These are phyloP conservation scores for Podaxis sp. DNA, from an alignment of 768 basidiomycete species.

Conservation along the genomic window DNA sequence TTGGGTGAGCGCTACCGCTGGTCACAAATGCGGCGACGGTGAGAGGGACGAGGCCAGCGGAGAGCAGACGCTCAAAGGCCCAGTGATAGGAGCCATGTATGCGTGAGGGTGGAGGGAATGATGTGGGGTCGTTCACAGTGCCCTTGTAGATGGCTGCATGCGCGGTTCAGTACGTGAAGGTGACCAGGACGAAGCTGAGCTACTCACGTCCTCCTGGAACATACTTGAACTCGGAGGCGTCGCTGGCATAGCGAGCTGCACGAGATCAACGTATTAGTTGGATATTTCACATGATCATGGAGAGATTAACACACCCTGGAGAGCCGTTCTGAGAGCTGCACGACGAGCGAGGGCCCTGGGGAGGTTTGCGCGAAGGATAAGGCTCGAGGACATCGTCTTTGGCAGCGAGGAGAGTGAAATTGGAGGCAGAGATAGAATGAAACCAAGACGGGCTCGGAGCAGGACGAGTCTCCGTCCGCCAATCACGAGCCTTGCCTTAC, in stretches of 20 bases:
- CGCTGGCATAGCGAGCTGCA: conserved; percentile 41
- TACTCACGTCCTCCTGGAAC: conserved; percentile 74
- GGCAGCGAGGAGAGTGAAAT: conserved; percentile 16
- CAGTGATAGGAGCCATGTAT: conserved; percentile 88
- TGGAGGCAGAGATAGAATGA: background rate
- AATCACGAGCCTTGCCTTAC: conserved; percentile 5
- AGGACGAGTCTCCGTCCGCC: background rate
- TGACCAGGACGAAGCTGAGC: background rate
- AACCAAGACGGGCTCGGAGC: background rate
- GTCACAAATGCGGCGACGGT: conserved; percentile 86
- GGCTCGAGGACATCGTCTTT: conserved; percentile 48
- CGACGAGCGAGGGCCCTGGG: conserved; percentile 44
- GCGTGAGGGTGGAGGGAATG: conserved; percentile 81
- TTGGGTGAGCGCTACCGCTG: conserved; percentile 71
- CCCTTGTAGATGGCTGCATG: conserved; percentile 79
- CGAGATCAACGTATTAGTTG: conserved; percentile 17
- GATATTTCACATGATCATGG: background rate
- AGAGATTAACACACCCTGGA: conserved; percentile 38
- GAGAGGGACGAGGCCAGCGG: conserved; percentile 84
- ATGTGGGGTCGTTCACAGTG: conserved; percentile 92
- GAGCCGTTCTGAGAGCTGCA: conserved; percentile 36
- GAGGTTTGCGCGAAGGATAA: conserved; percentile 49
- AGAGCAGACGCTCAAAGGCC: conserved; percentile 92
- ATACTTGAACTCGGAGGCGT: conserved; percentile 36
- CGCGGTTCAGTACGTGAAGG: background rate